Evolutionary conservation across 2,329 filamentous ascomycete genomes (phyloP).

Genomic region (Aureobasidium sp.): DNA sequence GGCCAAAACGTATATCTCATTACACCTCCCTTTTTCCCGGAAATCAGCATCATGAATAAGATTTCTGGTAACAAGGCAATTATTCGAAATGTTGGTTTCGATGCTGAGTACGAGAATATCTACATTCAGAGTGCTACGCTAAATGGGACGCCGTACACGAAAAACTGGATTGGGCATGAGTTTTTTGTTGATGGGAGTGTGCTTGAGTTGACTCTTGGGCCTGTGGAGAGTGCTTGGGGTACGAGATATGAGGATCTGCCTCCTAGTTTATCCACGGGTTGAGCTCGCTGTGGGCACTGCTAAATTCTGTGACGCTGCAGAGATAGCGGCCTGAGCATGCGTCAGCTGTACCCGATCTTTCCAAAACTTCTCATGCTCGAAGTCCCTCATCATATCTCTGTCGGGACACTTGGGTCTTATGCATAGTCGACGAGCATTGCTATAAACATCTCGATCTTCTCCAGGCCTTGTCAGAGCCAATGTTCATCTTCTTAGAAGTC

Average conservation of each 20-base stretch:
- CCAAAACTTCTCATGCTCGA: too few species aligned
- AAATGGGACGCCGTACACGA: slow-evolving; percentile 33
- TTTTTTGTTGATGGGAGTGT: slow-evolving; percentile 37
- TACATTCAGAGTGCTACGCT: slow-evolving; percentile 37
- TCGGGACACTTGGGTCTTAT: too few species aligned
- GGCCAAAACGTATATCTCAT: slow-evolving; percentile 42
- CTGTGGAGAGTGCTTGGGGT: slow-evolving; percentile 36
- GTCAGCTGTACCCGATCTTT: too few species aligned
- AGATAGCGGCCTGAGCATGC: too few species aligned
- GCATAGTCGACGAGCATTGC: too few species aligned
- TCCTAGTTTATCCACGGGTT: slow-evolving; percentile 26
- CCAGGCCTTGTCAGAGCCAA: too few species aligned
- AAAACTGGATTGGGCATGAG: slow-evolving; percentile 37
- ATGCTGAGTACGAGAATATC: slow-evolving; percentile 32
- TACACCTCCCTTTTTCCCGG: slow-evolving; percentile 38
- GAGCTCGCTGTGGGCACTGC: background rate
- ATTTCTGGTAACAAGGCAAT: slow-evolving; percentile 34
- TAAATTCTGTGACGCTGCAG: background rate
- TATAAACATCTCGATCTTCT: too few species aligned
- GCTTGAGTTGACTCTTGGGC: slow-evolving; percentile 34
- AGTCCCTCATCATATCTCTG: too few species aligned
- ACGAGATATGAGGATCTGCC: slow-evolving; percentile 33
- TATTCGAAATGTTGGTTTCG: slow-evolving; percentile 34
- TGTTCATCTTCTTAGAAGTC: too few species aligned
- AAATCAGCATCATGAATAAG: slow-evolving; percentile 31